Base-by-base conservation (phyloP, 1,284 basidiomycete species). In the Coniferiporia sulphurascens region DNA sequence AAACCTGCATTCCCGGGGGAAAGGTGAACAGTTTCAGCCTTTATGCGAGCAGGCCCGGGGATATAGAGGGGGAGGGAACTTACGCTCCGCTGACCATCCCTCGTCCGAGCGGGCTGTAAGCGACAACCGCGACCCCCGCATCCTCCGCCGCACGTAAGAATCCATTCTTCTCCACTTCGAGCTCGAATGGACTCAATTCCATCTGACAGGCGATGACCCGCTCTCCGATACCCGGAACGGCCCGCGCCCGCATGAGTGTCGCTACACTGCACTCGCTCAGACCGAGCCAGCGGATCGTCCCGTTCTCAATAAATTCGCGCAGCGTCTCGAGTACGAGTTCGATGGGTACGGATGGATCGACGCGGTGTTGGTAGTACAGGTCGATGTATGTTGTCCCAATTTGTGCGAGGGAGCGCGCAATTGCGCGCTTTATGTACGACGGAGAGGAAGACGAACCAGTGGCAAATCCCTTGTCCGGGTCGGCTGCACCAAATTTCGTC, bases 101-200 rank as follows among this genome's bases (percentile, higher is more conserved):
- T 5, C 68, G 67, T 10, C 71, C 71, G 10, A 74, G 63, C 0
- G 74, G 74, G 32, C 71, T 73, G 63, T 78, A 78, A n/a, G 75
- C 75, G 2, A 74, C 64, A 55, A 78, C 66, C 13, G 74, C 68
- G 9, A 76, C 67, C 1, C 71, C 70, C 8, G 73, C 64, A 62
- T 74, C 67, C n/a, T 68, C 65, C 60, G 71, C 73, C 5, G 69
- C 67, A 3, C 68, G 64, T 13, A 76, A 55, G 21, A 79, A 67
- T 43, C 67, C 70, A 48, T 73, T 64, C 52, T 70, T 55, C 65
- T 76, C 73, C 32, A 72, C 68, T 22, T 66, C 68, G 17, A 70
- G 61, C 48, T 71, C 70, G 64, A 76, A 80, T 0, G 78, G 76
- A 36, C 74, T 77, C 56, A 68, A 75, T 60, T 80, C 78, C 64